A percentile compares a stretch with the other conserved stretches of the same genome.
Conservation (phyloP, 2,329 filamentous ascomycete species). For the Lecanicillium sp. region DNA sequence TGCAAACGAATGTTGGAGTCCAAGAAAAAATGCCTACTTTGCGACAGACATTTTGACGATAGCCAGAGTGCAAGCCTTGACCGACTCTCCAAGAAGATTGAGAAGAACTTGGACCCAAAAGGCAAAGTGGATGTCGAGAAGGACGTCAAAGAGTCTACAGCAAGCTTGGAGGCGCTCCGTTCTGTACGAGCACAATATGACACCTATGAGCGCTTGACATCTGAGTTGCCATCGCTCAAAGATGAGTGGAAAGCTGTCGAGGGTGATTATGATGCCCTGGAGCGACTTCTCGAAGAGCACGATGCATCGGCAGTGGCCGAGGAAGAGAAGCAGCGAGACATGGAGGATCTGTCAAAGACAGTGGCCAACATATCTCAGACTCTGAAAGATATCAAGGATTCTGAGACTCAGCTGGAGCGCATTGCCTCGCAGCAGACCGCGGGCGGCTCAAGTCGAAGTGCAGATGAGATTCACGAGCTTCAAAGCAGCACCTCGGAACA, state of each 20-base stretch:
- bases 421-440: conserved; percentile 69
- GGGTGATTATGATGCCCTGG: conserved; percentile 49
- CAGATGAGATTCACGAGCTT: conserved; percentile 78
- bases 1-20: conserved; percentile 58
- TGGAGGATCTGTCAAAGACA: conserved; percentile 69
- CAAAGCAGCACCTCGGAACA: conserved; percentile 60
- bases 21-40: conserved; percentile 69
- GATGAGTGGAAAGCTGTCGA: conserved; percentile 55
- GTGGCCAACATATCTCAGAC: conserved; percentile 69
- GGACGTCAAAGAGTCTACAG: conserved; percentile 43
- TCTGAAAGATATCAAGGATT: conserved; percentile 60
- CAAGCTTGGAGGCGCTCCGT: conserved; percentile 49
- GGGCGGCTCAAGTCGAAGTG: conserved; percentile 54
- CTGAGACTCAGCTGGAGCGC: conserved; percentile 65
- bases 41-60: conserved; percentile 60
- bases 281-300: conserved; percentile 56
- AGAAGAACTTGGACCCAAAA: conserved; percentile 52
- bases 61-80: conserved; percentile 46
- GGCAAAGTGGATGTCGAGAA: conserved; percentile 54
- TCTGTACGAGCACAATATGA: conserved; percentile 63
- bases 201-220: conserved; percentile 59
- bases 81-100: conserved; percentile 59
- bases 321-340: conserved; percentile 58
- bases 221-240: conserved; percentile 62
- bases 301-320: conserved; percentile 59